Evolutionary conservation across 192 early-diverging fungal species (phyloP), one percentile per base, ranked within the genome.

Genomic region (Coemansia sp.): DNA sequence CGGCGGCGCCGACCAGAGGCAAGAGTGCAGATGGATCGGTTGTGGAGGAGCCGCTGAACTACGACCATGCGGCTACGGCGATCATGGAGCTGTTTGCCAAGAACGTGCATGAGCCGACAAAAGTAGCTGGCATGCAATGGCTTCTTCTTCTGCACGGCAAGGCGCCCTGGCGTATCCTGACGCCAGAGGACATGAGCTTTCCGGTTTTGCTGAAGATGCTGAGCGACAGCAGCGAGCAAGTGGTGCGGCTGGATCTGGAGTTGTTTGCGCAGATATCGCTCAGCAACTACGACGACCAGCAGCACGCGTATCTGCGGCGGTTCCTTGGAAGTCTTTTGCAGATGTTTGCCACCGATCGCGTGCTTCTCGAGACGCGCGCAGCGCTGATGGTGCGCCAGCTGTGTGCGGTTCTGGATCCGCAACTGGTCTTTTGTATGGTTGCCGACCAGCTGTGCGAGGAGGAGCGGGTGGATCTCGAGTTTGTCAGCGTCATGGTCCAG

Each of bases 401-500:
- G 53, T 97, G 98, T 55, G 72, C 91, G 11, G 92, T 88, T 54
- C 72, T 97, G 38, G 86, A 97, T 65, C 89, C 97, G 3, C 94
- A 99, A 63, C 68, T 91, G 19, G 95, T 98, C 28, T 98, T 95
- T 61, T 78, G 89, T 19, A 84, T 88, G 11, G 84, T 99, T 72
- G 91, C 94, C 0, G 88, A 93, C 55, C 89, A 96, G 55, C 69
- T 99, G 60, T 22, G 42, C 3, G 63, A 50, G 19, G 57, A 58
- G 14, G 59, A 65, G 8, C 36, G 36, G 8, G 55, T 57, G 20
- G 76, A 79, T 33, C 59, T 75, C 15, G 97, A 98, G 42, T 99
- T 98, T 84, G 91, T 94, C 6, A 91, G 89, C 57, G 91, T 88
- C 3, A 99, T 99, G 96, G 92, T 99, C 4, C 95, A 98, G 79